Percentiles rank a stretch among this genome's conserved stretches.
Evolutionary conservation across 2,329 filamentous ascomycete genomes (phyloP).

Genomic region (Diaporthe longicolla): DNA sequence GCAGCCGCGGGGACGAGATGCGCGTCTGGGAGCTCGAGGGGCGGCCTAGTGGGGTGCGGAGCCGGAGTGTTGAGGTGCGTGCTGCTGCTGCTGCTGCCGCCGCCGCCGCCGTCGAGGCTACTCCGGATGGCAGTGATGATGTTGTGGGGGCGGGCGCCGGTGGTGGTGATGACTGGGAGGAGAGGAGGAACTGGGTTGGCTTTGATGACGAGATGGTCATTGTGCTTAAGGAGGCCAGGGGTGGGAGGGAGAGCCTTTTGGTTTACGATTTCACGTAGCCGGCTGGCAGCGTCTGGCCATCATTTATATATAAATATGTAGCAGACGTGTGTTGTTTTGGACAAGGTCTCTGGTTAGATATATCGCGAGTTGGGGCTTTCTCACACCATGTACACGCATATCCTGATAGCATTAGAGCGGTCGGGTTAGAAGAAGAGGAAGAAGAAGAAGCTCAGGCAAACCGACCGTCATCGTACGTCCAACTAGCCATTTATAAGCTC

Average conservation of each 20-base stretch:
- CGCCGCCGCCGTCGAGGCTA: neutral
- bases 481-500: too few species aligned
- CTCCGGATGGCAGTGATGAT: conserved; percentile 26
- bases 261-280: conserved; percentile 87
- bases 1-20: conserved; percentile 81
- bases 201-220: conserved; percentile 96
- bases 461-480: neutral
- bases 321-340: too few species aligned
- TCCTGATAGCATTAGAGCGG: neutral
- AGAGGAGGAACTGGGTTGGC: conserved; percentile 77
- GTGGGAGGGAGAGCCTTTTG: conserved; percentile 80
- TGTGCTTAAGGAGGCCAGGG: conserved; percentile 78
- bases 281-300: too few species aligned
- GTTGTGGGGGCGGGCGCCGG: conserved; percentile 41
- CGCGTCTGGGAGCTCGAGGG: conserved; percentile 93
- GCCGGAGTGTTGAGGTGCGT: conserved; percentile 66
- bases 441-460: neutral
- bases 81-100: neutral
- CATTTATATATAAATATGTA: too few species aligned
- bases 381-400: neutral
- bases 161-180: conserved; percentile 54
- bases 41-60: conserved; percentile 59
- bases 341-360: too few species aligned
- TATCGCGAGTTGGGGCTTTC: too few species aligned
- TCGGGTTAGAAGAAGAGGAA: neutral